phyloP scores from a whole-genome alignment of 2,329 filamentous ascomycete genomes.

The Diaporthe citriasiana region DNA sequence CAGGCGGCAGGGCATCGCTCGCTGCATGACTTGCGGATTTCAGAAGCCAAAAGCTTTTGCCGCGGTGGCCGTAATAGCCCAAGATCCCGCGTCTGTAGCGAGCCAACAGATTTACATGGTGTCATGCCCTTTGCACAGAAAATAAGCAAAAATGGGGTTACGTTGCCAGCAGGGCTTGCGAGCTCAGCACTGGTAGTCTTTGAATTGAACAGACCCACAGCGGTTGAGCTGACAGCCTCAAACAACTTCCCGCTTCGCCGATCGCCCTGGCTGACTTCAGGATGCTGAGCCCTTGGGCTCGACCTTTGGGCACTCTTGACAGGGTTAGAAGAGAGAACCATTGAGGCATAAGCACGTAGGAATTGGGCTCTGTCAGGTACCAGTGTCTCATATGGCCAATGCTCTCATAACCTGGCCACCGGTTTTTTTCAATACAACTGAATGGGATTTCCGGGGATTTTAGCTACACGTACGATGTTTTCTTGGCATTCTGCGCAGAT shows the following conservation, averaged over 20 bases:
- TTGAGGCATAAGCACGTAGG: constrained; percentile 1
- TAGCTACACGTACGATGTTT: not conserved
- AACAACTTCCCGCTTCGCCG: not conserved
- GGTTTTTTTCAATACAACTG: not conserved
- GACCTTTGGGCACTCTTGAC: constrained; percentile 9
- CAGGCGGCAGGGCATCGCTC: not conserved
- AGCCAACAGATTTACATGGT: not conserved
- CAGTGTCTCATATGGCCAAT: not conserved
- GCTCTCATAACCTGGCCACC: not conserved
- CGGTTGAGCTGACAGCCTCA: not conserved
- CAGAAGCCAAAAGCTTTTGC: not conserved
- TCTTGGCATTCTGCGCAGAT: not conserved
- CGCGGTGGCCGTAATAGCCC: not conserved
- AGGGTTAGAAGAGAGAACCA: not conserved
- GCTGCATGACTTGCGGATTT: not conserved
- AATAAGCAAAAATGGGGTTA: not conserved
- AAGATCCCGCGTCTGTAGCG: not conserved
- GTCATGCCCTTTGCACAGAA: not conserved
- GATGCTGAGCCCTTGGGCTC: constrained; percentile 7
- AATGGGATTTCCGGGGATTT: not conserved
- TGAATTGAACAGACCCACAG: not conserved
- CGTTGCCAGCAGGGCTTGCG: not conserved
- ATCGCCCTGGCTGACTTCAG: not conserved
- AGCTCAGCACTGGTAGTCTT: not conserved
- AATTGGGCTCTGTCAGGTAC: constrained; percentile 4